These are phyloP conservation scores for Myotisia sp. DNA, from an alignment of 2,329 filamentous ascomycete species.

Conservation along the genomic window DNA sequence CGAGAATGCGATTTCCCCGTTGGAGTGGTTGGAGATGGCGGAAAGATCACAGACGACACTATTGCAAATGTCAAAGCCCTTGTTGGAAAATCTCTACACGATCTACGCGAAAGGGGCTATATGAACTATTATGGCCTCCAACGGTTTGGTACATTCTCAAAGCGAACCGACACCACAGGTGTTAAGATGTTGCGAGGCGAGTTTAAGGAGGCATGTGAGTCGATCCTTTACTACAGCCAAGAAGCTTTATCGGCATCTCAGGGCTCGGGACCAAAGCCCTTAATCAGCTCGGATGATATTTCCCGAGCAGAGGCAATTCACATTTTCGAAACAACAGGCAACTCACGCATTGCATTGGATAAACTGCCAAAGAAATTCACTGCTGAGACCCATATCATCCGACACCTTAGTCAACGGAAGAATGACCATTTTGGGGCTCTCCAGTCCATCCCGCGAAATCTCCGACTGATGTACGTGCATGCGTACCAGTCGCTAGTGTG, in stretches of 20 bases:
- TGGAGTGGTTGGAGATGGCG: constrained; percentile 12
- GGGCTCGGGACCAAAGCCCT: constrained; percentile 28
- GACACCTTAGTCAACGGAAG: constrained; percentile 47
- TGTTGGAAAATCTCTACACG: constrained; percentile 46
- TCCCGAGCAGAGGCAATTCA: constrained; percentile 65
- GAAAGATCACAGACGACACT: constrained; percentile 29
- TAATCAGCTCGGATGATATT: constrained; percentile 59
- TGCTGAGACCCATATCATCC: constrained; percentile 65
- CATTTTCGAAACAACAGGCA: constrained; percentile 51
- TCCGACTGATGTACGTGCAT: constrained; percentile 90
- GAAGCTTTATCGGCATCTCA: constrained; percentile 45
- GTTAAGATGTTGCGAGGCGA: constrained; percentile 69
- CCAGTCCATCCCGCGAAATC: constrained; percentile 60
- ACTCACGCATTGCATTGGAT: constrained; percentile 46
- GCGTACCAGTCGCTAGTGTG: constrained; percentile 91
- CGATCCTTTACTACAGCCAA: constrained; percentile 59
- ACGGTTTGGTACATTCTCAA: constrained; percentile 77
- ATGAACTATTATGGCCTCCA: constrained; percentile 98
- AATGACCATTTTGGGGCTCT: constrained; percentile 72
- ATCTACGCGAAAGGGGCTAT: constrained; percentile 63
- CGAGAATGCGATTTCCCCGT: constrained; percentile 61
- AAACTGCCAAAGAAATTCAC: constrained; percentile 66
- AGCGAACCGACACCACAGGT: constrained; percentile 74
- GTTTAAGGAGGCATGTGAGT: constrained; percentile 64
- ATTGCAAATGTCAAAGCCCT: constrained; percentile 29